Percentiles rank a stretch among this genome's conserved stretches.
phyloP scores from a whole-genome alignment of 495 filamentous ascomycete species.

The Penicillium goetzii region DNA sequence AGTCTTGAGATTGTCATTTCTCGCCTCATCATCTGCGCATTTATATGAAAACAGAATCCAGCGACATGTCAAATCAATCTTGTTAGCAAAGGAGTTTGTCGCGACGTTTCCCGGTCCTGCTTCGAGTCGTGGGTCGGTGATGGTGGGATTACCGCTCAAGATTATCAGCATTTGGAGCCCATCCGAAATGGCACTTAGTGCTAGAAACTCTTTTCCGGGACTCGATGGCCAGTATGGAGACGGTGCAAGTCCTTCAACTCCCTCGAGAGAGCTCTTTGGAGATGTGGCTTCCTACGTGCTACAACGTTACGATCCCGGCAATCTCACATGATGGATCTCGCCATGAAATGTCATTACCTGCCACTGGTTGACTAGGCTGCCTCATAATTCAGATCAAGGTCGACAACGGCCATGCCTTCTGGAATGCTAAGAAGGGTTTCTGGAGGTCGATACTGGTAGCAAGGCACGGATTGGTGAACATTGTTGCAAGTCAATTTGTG shows the following conservation, averaged over 20 bases:
- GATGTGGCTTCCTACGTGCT: constrained; percentile 16
- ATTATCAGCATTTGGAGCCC: constrained; percentile 18
- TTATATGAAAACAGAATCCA: constrained; percentile 21
- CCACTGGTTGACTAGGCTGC: not conserved
- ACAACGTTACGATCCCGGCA: not conserved
- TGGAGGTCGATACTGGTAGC: no score
- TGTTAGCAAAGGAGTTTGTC: constrained; percentile 16
- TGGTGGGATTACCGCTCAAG: constrained; percentile 16
- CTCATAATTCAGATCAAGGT: not conserved
- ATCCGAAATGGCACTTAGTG: not conserved
- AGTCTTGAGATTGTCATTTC: constrained; percentile 7
- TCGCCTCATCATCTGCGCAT: constrained; percentile 10
- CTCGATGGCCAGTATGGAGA: not conserved
- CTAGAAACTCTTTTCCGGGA: not conserved
- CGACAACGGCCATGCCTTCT: not conserved
- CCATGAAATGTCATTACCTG: not conserved
- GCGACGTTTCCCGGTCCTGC: constrained; percentile 10
- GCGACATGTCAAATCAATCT: constrained; percentile 12
- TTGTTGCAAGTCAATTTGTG: not conserved
- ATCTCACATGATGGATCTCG: not conserved
- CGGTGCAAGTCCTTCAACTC: not conserved
- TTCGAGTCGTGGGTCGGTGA: constrained; percentile 19
- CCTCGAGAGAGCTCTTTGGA: constrained; percentile 12
- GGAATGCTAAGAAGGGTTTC: not conserved
- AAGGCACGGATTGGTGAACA: not conserved